These are phyloP conservation scores for Myxozyma nipponensis DNA, from an alignment of 805 yeast species.

Conservation along the genomic window DNA sequence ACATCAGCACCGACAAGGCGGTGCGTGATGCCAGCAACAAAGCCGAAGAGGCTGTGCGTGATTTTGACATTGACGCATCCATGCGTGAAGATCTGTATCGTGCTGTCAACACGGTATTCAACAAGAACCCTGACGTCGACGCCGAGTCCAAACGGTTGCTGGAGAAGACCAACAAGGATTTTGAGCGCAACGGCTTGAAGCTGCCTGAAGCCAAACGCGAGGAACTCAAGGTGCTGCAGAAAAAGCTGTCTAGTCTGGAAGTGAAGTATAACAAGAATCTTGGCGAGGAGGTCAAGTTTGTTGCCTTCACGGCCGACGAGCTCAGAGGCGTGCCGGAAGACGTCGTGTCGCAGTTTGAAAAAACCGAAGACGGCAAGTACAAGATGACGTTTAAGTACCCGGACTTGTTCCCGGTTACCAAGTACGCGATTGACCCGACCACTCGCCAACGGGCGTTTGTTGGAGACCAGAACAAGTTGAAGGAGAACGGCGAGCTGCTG, in stretches of 20 bases:
- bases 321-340: constrained; percentile 71
- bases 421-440: constrained; percentile 58
- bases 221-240: constrained; percentile 54
- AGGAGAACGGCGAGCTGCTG: constrained; percentile 60
- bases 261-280: constrained; percentile 59
- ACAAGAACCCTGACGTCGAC: constrained; percentile 40
- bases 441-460: constrained; percentile 64
- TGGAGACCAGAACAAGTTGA: constrained; percentile 65
- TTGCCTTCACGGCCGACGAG: constrained; percentile 60
- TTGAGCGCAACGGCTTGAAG: constrained; percentile 65
- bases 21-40: constrained; percentile 66
- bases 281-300: constrained; percentile 44
- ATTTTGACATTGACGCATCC: constrained; percentile 59
- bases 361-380: constrained; percentile 43
- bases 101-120: constrained; percentile 53
- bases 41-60: constrained; percentile 48
- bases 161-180: constrained; percentile 54
- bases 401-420: constrained; percentile 71
- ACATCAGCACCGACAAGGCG: constrained; percentile 62
- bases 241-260: constrained; percentile 54
- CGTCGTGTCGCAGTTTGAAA: constrained; percentile 55
- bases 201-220: constrained; percentile 54
- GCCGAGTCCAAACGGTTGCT: constrained; percentile 56
- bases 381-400: constrained; percentile 82
- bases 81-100: constrained; percentile 63